phyloP scores from a whole-genome alignment of 176 grass and related monocot genomes.

The Avena insularis region DNA sequence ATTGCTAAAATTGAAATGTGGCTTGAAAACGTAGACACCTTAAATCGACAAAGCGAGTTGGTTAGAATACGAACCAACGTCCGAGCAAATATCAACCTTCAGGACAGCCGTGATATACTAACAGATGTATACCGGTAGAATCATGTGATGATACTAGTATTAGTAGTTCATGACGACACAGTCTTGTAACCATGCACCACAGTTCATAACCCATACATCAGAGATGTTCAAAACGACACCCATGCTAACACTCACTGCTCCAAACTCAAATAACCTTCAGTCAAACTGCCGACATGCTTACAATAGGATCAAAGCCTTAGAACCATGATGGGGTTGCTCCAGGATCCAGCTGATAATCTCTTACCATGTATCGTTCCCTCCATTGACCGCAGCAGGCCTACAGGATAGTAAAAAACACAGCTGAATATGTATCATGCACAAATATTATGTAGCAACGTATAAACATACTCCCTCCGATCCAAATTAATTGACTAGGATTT shows the following conservation, averaged over 20 bases:
- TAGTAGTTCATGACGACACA: background rate
- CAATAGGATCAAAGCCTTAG: background rate
- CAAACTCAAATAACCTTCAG: background rate
- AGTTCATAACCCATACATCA: background rate
- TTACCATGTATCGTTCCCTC: background rate
- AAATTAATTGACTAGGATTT: too few species aligned
- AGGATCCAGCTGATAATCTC: background rate
- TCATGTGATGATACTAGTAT: background rate
- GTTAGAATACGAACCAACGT: background rate
- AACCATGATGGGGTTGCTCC: background rate
- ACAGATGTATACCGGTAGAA: background rate
- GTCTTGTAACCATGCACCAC: background rate
- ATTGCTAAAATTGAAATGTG: background rate
- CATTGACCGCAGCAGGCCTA: background rate
- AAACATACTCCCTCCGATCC: background rate
- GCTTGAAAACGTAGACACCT: background rate
- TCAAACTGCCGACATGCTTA: constrained; percentile 2
- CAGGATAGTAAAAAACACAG: background rate
- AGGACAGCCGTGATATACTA: background rate
- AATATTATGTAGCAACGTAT: background rate
- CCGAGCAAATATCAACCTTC: background rate
- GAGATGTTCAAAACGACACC: background rate
- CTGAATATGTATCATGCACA: background rate
- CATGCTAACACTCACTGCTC: background rate
- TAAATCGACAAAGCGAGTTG: background rate